Conservation (phyloP, 2,329 filamentous ascomycete genomes). For the Sphaceloma murrayae region DNA sequence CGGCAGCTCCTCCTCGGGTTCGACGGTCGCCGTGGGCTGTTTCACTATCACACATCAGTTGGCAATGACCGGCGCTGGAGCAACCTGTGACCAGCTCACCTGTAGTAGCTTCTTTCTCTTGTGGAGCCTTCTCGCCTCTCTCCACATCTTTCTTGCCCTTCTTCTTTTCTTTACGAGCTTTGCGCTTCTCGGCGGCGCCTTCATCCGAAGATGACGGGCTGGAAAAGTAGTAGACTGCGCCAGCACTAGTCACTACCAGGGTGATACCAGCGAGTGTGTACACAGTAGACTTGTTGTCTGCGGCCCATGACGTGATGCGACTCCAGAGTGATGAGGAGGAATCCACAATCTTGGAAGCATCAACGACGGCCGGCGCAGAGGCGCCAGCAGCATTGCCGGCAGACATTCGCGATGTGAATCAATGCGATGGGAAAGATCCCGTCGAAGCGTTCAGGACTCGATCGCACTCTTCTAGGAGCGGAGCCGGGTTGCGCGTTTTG, state of each 20-base stretch:
- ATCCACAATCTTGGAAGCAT: constrained; percentile 28
- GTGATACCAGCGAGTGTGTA: constrained; percentile 95
- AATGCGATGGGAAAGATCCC: no score
- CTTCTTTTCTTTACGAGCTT: constrained; percentile 81
- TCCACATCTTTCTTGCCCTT: constrained; percentile 62
- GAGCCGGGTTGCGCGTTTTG: no score
- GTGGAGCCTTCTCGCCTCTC: constrained; percentile 34
- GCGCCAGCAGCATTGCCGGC: constrained; percentile 16
- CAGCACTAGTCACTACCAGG: constrained; percentile 80
- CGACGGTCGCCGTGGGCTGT: constrained; percentile 27
- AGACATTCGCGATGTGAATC: constrained; percentile 3
- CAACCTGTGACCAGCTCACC: constrained; percentile 17
- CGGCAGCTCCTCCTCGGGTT: constrained; percentile 38
- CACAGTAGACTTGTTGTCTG: constrained; percentile 88
- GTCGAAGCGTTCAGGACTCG: no score
- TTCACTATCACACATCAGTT: constrained; percentile 20
- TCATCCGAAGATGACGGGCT: constrained; percentile 35
- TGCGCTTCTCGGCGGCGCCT: constrained; percentile 49
- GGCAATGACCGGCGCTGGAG: no score
- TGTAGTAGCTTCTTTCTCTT: constrained; percentile 26
- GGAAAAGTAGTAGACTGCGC: constrained; percentile 81
- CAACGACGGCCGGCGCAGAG: constrained; percentile 14
- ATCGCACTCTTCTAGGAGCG: no score
- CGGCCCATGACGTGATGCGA: constrained; percentile 80
- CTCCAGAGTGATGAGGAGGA: constrained; percentile 71